These are phyloP conservation scores for Apophysomyces sp. DNA, from an alignment of 371 early-diverging fungal genomes.

Conservation along the genomic window DNA sequence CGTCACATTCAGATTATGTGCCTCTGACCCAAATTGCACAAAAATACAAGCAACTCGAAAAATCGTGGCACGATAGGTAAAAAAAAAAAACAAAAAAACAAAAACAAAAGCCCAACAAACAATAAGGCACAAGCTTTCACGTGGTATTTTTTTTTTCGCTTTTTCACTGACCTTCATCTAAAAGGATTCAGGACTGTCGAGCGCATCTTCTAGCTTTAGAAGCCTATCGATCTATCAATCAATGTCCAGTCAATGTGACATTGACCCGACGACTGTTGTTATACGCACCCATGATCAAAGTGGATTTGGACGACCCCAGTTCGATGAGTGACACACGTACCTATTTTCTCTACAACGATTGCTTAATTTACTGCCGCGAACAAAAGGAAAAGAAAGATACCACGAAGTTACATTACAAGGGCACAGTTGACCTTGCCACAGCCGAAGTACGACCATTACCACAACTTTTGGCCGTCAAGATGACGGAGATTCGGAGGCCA, in stretches of 20 bases:
- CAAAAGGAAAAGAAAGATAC: constrained; percentile 10
- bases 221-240: constrained; percentile 11
- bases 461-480: neutral
- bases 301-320: constrained; percentile 24
- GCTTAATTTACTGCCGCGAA: constrained; percentile 18
- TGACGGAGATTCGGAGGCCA: constrained; percentile 2
- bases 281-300: constrained; percentile 21
- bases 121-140: neutral
- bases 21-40: neutral
- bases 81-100: neutral
- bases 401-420: constrained; percentile 14
- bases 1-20: constrained; percentile 21
- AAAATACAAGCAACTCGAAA: constrained; percentile 7
- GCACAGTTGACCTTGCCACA: constrained; percentile 7
- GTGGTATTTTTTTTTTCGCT: neutral
- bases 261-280: constrained; percentile 19
- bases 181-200: constrained; percentile 19
- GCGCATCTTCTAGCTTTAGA: constrained; percentile 20
- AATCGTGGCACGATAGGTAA: constrained; percentile 17
- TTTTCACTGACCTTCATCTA: neutral
- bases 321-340: constrained; percentile 18
- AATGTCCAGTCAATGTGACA: constrained; percentile 24
- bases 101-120: too few species aligned
- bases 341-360: constrained; percentile 32
- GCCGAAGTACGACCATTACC: constrained; percentile 15